phyloP scores from a whole-genome alignment of 306 rosid species.

The Mucuna pruriens region DNA sequence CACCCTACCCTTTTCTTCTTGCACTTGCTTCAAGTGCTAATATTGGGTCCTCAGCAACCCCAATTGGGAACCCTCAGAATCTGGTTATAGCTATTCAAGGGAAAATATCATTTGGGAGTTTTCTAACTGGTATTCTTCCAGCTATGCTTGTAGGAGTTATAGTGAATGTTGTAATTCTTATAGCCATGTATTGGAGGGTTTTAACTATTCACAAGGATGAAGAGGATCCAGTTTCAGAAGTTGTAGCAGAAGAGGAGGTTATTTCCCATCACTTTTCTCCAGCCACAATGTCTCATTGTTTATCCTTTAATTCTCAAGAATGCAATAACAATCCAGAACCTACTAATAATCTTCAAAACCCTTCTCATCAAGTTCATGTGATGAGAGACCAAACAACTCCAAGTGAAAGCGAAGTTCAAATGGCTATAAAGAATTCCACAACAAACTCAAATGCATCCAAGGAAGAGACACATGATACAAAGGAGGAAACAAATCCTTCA shows the following conservation, averaged over 20 bases:
- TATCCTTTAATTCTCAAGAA: constrained; percentile 60
- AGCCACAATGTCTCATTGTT: constrained; percentile 64
- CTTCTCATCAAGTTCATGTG: constrained; percentile 50
- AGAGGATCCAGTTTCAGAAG: constrained; percentile 59
- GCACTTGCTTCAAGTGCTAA: constrained; percentile 95
- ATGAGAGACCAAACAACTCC: constrained; percentile 43
- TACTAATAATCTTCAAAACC: constrained; percentile 35
- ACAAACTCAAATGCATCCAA: constrained; percentile 51
- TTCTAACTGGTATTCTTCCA: constrained; percentile 70
- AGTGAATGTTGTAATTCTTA: constrained; percentile 63
- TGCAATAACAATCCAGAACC: constrained; percentile 45
- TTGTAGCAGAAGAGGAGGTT: constrained; percentile 57
- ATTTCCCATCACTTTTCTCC: constrained; percentile 83
- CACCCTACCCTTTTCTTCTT: constrained; percentile 89
- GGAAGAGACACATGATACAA: constrained; percentile 47
- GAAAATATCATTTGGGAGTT: constrained; percentile 65
- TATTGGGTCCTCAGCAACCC: constrained; percentile 89
- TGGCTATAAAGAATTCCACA: constrained; percentile 37
- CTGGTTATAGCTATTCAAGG: constrained; percentile 82
- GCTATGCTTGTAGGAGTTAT: constrained; percentile 75
- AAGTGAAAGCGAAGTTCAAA: constrained; percentile 51
- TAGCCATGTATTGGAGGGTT: constrained; percentile 64
- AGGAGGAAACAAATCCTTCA: constrained; percentile 50
- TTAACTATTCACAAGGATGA: constrained; percentile 63
- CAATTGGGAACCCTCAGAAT: constrained; percentile 94